These are phyloP conservation scores for Priceomyces carsonii DNA, from an alignment of 805 yeast genomes.

Conservation along the genomic window DNA sequence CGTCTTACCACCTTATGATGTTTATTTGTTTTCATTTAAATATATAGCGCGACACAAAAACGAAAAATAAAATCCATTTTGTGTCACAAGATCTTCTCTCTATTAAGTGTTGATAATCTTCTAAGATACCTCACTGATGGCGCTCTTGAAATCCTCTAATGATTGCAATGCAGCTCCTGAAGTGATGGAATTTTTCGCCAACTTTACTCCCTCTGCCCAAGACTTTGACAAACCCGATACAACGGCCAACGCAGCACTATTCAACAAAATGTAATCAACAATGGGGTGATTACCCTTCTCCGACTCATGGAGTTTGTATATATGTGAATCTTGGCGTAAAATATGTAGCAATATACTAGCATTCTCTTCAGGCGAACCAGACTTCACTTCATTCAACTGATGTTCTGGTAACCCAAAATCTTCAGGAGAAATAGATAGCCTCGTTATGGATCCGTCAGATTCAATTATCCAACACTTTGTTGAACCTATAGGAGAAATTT, in stretches of 20 bases:
- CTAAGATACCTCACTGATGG: slow-evolving; percentile 8
- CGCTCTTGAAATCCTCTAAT: slow-evolving; percentile 50
- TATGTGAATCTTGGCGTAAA: slow-evolving; percentile 44
- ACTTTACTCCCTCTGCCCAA: slow-evolving; percentile 77
- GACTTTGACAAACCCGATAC: slow-evolving; percentile 64
- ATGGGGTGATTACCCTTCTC: slow-evolving; percentile 52
- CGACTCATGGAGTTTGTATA: slow-evolving; percentile 43
- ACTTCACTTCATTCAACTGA: slow-evolving; percentile 61
- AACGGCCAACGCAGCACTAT: slow-evolving; percentile 84
- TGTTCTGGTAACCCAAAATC: slow-evolving; percentile 85
- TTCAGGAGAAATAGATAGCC: slow-evolving; percentile 56
- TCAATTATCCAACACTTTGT: slow-evolving; percentile 78
- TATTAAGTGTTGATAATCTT: background rate
- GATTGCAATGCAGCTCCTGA: slow-evolving; percentile 68
- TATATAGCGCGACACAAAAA: slow-evolving; percentile 8
- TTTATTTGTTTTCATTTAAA: slow-evolving; percentile 5
- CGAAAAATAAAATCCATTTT: background rate
- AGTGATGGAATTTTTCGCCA: slow-evolving; percentile 68
- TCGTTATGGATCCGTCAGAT: slow-evolving; percentile 40
- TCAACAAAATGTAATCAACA: slow-evolving; percentile 86
- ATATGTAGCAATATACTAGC: slow-evolving; percentile 57
- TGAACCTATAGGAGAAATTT: slow-evolving; percentile 84
- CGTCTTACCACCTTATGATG: no score
- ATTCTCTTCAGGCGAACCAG: slow-evolving; percentile 87
- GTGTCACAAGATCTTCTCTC: slow-evolving; percentile 3